Evolutionary conservation across 176 grass and related monocot species (phyloP), one percentile per base, ranked within the genome.

Genomic region (Cenchrus americanus): DNA sequence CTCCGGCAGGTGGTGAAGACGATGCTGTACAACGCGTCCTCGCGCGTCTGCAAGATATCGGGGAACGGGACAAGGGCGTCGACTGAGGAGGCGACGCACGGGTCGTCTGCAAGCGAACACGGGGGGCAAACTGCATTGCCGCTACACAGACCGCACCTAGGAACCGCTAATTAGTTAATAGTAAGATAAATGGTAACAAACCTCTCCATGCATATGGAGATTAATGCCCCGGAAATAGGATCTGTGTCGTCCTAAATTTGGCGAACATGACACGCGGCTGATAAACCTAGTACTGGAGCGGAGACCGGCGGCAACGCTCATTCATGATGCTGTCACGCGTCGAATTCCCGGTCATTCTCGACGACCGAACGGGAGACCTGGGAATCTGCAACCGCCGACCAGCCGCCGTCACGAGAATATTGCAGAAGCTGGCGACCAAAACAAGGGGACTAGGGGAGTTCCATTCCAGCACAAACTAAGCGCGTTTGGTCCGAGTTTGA

Each of bases 261-360:
- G 71, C 48, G 53, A 53, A 19, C 71, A 7, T 9, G 48, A 32
- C 71, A 73, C 27, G 71, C 27, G 71, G 15, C 48, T 53, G 71
- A 6, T 19, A 32, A 8, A 19, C 48, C 48, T 9, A 18, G 46
- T 17, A 53, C 23, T 73, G 10, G 26, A 53, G 48, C 26, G 71
- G 48, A 73, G 71, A 73, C 71, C 71, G 24, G 48, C 27, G 71
- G 19, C 48, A 73, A 73, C 71, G 48, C 71, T 73, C 24, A 4
- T 61, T n/a, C 47, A 14, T 73, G 67, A 70, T 47, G 67, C 70
- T 15, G 7, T 53, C 71, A 53, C 48, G 48, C 71, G 71, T 73
- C 53, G 71, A 53, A 73, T 53, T 53, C 47, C 24, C 1, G 14
- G 70, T 73, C 71, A 53, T 73, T 53, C 14, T 52, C 48, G 14